These are phyloP conservation scores for Pseudozyma thailandica DNA, from an alignment of 1,284 basidiomycete genomes.

Conservation along the genomic window DNA sequence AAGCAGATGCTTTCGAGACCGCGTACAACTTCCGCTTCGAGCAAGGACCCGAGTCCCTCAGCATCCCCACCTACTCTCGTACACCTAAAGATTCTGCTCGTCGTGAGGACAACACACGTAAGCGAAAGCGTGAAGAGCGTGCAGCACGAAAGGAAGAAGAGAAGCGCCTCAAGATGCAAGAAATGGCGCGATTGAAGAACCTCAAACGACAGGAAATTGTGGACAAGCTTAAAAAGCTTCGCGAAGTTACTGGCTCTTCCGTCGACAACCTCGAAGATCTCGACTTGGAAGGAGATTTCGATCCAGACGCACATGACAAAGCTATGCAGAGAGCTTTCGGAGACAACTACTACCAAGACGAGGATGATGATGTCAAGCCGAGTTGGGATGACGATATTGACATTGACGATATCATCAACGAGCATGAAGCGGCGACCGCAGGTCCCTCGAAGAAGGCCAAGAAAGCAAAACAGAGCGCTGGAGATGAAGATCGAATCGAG, in stretches of 20 bases:
- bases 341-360: constrained; percentile 57
- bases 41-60: constrained; percentile 54
- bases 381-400: constrained; percentile 89
- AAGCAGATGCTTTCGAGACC: constrained; percentile 65
- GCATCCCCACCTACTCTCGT: constrained; percentile 62
- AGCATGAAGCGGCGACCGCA: constrained; percentile 67
- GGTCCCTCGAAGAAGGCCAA: constrained; percentile 72
- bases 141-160: constrained; percentile 61
- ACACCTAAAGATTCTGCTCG: constrained; percentile 57
- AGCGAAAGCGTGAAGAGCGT: constrained; percentile 62
- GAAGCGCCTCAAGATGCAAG: constrained; percentile 62
- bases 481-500: constrained; percentile 70
- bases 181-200: constrained; percentile 58
- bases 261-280: constrained; percentile 52
- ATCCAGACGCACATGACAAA: constrained; percentile 63
- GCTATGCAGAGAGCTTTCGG: constrained; percentile 61
- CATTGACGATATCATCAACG: constrained; percentile 76
- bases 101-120: constrained; percentile 62
- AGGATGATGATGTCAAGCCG: constrained; percentile 74
- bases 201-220: constrained; percentile 63
- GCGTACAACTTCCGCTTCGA: constrained; percentile 68
- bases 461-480: constrained; percentile 12
- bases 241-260: constrained; percentile 59
- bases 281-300: constrained; percentile 65
- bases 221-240: constrained; percentile 60